Evolutionary conservation across 1,139 yeast species (phyloP), one percentile per base, ranked within the genome.

Genomic region (Zygotorulaspora mrakii): DNA sequence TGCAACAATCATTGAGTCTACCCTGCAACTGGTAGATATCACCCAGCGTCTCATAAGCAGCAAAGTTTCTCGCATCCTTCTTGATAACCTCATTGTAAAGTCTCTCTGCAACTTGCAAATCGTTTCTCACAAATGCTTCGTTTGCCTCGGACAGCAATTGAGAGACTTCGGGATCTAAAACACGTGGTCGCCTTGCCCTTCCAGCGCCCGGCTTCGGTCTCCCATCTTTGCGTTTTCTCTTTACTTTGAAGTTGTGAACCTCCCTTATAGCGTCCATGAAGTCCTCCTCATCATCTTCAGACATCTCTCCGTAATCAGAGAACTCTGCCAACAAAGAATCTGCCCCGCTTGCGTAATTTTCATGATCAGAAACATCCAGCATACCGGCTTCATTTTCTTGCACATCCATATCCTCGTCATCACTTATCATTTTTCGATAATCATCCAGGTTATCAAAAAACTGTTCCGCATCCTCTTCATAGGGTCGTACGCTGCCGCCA

Each of bases 1-100:
- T 77, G 55, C 95, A 80, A 47, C 95, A 85, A 53, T 81, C 81
- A 49, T 79, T 76, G 37, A 74, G 61, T 38, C 82, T 74, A 0
- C 84, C 87, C 44, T 77, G 78, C 40, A 77, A 73, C 44, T 79
- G 76, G 52, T 84, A 83, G 31, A 91, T 86, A 52, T 84, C 94
- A 33, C 95, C 96, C 40, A 91, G 66, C 1, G 94, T 77, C 53
- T 82, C 84, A 62, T 85, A 89, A 0, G 97, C 96, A 42, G 81
- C 75, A 61, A 79, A 82, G 50, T 87, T 86, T 48, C 76, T 76
- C 8, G 85, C 80, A 55, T 91, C 96, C 44, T 76, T 69, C 48
- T 79, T 75, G 49, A 91, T 79, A 7, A 88, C 94, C 52, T 86
- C 89, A 34, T 75, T 71, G 50, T 82, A 82, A 39, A 78, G 62